phyloP scores from a whole-genome alignment of 768 basidiomycete genomes.

The Suillus placidus region DNA sequence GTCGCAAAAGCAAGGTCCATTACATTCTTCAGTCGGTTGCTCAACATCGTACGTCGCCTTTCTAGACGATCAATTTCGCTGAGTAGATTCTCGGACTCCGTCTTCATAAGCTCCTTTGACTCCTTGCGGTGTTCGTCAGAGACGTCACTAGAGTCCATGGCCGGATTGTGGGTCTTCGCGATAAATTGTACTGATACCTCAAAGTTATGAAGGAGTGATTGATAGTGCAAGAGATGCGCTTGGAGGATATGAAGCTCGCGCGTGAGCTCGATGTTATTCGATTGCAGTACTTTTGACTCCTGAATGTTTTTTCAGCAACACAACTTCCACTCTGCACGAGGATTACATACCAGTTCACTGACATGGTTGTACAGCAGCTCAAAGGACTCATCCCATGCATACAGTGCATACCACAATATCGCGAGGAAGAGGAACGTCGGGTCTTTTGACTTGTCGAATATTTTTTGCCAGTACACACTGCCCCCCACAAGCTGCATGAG shows the following conservation, averaged over 20 bases:
- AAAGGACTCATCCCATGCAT: slow-evolving; percentile 64
- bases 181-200: slow-evolving; percentile 54
- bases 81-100: slow-evolving; percentile 50
- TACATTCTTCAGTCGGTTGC: slow-evolving; percentile 34
- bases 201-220: slow-evolving; percentile 56
- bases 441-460: slow-evolving; percentile 37
- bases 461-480: slow-evolving; percentile 36
- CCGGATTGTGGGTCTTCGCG: slow-evolving; percentile 49
- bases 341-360: slow-evolving; percentile 46
- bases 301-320: slow-evolving; percentile 19
- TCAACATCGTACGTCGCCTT: slow-evolving; percentile 31
- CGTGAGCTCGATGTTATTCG: slow-evolving; percentile 46
- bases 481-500: slow-evolving; percentile 34
- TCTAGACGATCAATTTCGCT: slow-evolving; percentile 54
- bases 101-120: slow-evolving; percentile 41
- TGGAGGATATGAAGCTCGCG: slow-evolving; percentile 58
- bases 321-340: background rate
- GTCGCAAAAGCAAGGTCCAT: slow-evolving; percentile 51
- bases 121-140: slow-evolving; percentile 10
- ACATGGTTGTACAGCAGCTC: slow-evolving; percentile 55
- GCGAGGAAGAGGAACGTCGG: slow-evolving; percentile 58
- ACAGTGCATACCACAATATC: slow-evolving; percentile 61
- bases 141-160: slow-evolving; percentile 37
- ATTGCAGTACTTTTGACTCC: slow-evolving; percentile 49
- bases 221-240: slow-evolving; percentile 61